Evolutionary conservation across 495 filamentous ascomycete genomes (phyloP), one percentile per base, ranked within the genome.

Genomic region (Penicillium taxi): DNA sequence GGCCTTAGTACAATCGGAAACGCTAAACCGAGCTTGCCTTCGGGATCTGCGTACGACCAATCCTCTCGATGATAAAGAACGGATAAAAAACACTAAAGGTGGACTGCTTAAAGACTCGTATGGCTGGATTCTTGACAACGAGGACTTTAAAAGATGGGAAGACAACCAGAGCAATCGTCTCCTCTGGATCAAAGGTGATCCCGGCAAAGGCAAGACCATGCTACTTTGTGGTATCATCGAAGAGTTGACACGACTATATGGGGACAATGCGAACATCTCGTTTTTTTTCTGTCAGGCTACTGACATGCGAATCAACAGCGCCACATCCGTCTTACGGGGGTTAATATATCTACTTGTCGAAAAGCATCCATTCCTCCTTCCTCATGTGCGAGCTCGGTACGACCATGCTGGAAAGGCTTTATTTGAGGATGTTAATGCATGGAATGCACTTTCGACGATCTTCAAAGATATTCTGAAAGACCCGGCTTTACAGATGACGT

Each of bases 211-310:
- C 9, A 66, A 66, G 51, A 61, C 44, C 32, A 66, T 70, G 39
- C 51, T 72, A 0, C 33, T 74, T 7, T 62, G 49, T 17, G 62
- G 61, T 6, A 61, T 70, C 20, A 60, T 67, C 17, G 40, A 68
- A 14, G 48, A 68, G 13, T 37, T 69, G n/a, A 31, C 44, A 16
- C 11, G 19, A 11, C 26, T 14, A 2, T 1, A 14, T 39, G 42
- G 11, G n/a, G 26, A 37, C 18, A 35, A 14, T 23, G 14, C 42
- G 1, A 42, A 22, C 15, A 32, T 72, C 6, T 58, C 56, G 7
- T 73, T 61, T 48, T 73, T 73, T 50, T 70, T 73, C 46, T 73
- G 63, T 36, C 61, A 72, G 45, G 56, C 52, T 17, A 56, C 58
- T 9, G 42, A 64, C 25, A 6, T 17, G 0, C 42, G 48, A 7